phyloP scores from a whole-genome alignment of 257 asterid species.

The Vinca minor region DNA sequence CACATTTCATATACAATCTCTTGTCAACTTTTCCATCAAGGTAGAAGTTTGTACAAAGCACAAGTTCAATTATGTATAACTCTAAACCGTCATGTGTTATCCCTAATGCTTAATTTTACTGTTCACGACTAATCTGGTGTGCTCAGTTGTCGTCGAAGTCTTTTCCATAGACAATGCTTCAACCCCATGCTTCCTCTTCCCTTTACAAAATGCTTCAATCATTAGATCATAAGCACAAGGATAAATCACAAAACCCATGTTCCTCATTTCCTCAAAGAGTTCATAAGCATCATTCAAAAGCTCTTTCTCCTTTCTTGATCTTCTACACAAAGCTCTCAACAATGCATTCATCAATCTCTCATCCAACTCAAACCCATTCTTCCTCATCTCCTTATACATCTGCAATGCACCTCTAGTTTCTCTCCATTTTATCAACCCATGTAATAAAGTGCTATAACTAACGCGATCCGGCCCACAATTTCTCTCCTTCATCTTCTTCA shows the following conservation, averaged over 20 bases:
- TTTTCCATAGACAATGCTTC: not conserved
- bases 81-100: too few species aligned
- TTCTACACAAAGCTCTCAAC: conserved; percentile 60
- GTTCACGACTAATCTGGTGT: too few species aligned
- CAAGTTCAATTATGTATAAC: too few species aligned
- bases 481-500: conserved; percentile 46
- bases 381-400: conserved; percentile 43
- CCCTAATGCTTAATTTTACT: too few species aligned
- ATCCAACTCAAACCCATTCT: conserved; percentile 38
- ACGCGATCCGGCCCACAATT: conserved; percentile 55
- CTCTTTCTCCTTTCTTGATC: conserved; percentile 34
- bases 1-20: too few species aligned
- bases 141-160: too few species aligned
- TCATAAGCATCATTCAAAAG: conserved; percentile 28
- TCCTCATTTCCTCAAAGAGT: conserved; percentile 45
- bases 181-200: not conserved
- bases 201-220: conserved; percentile 42
- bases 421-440: conserved; percentile 77
- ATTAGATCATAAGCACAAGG: conserved; percentile 40
- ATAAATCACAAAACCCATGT: conserved; percentile 14
- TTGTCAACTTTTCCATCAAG: too few species aligned
- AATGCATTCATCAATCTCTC: conserved; percentile 69
- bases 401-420: conserved; percentile 32
- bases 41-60: too few species aligned
- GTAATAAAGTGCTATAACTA: conserved; percentile 55